Base-by-base conservation (phyloP, 768 basidiomycete genomes). In the Serendipita sp. region DNA sequence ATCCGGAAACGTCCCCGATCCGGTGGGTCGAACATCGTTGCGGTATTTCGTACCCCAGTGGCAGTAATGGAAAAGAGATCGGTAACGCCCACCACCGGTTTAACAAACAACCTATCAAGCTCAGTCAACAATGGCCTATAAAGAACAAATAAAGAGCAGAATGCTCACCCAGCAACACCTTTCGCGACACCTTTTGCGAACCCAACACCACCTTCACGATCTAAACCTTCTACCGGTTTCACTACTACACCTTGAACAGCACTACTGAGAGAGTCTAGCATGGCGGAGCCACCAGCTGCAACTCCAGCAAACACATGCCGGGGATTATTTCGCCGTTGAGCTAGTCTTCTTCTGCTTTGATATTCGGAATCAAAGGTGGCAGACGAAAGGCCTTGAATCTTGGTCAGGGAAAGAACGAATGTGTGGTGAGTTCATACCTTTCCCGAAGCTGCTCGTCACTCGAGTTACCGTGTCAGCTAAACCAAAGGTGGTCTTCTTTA, bases 231-330 rank as follows among this genome's bases (percentile, higher is more conserved):
- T 51, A 99, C 84, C 2, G 96, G 96, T 71, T 97, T 96, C 75
- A 95, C 92, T 67, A 97, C 80, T 41, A 99, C 86, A 15, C 96
- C 96, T 72, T 98, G 95, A 74, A 98, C 83, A 2, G 94, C 96
- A 73, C 94, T 97, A 13, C 92, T 88, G 3, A 99, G 83, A 70
- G 92, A 95, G 48, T 84, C 92, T 1, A 93, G 93, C 65, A 99
- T 79, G 0, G 95, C 94, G 73, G 92, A 91, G 0, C 94, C 90
- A 1, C 96, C 96, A 3, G 92, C 89, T 2, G 94, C 80, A 15
- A 99, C 88, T n/a, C 96, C 96, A 72, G 98, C 97, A 85, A 99
- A 87, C 8, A 94, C 95, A 77, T 99, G 96, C 65, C 92, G 85
- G 44, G 96, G 96, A 69, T 87, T 89, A 75, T 98, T 99, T 46